Evolutionary conservation across 441 rosid species (phyloP).

Genomic region (Jatropha multifida): DNA sequence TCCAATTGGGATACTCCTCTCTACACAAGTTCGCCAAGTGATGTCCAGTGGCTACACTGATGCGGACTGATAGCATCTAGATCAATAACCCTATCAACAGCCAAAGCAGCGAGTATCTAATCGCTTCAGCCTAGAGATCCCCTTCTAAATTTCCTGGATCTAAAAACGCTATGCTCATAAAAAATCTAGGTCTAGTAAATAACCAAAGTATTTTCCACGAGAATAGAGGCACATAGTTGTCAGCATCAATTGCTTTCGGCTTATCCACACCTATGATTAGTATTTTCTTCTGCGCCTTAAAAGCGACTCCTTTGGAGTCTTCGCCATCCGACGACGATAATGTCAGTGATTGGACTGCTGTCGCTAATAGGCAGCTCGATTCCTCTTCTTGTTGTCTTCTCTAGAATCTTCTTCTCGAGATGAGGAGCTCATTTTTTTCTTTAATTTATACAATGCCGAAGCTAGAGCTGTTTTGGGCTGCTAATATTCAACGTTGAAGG

Average conservation of each 20-base stretch:
- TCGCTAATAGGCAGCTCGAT: conserved; percentile 40
- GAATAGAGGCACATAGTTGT: conserved; percentile 61
- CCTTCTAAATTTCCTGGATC: conserved; percentile 98
- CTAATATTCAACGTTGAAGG: background rate
- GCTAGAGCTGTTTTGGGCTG: background rate
- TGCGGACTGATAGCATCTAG: conserved; percentile 81
- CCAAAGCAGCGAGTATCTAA: conserved; percentile 89
- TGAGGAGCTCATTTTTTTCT: conserved; percentile 19
- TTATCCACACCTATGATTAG: conserved; percentile 43
- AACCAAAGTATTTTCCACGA: conserved; percentile 91
- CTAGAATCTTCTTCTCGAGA: conserved; percentile 26
- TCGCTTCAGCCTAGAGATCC: conserved; percentile 94
- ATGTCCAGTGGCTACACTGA: conserved; percentile 87
- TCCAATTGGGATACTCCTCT: conserved; percentile 86
- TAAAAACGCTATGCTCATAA: conserved; percentile 94
- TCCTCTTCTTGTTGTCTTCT: conserved; percentile 30
- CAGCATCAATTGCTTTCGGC: conserved; percentile 20
- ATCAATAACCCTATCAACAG: conserved; percentile 82
- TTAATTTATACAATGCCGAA: background rate
- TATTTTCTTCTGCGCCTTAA: conserved; percentile 65
- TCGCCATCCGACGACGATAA: conserved; percentile 30
- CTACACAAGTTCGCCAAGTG: conserved; percentile 91
- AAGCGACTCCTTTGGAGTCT: conserved; percentile 41
- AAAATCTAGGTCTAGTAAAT: conserved; percentile 90
- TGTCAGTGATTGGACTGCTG: conserved; percentile 12